phyloP scores from a whole-genome alignment of 208 protist genomes.

The Wallacemonas collosoma region DNA sequence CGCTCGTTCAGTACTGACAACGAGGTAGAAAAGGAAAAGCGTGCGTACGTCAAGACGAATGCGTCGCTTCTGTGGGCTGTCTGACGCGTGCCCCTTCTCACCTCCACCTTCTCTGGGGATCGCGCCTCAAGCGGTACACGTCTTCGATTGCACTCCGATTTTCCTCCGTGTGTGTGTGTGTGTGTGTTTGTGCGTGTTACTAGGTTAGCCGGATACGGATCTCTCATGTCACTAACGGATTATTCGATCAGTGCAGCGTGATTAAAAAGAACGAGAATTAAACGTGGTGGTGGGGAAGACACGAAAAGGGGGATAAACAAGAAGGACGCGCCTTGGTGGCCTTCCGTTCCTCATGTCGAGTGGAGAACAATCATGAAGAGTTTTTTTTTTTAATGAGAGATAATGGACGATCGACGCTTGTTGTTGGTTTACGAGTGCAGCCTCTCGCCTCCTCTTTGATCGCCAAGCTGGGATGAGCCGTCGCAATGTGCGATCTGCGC shows the following conservation, averaged over 20 bases:
- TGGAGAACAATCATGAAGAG: slow-evolving; percentile 18
- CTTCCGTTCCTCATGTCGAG: neutral
- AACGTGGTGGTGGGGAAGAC: neutral
- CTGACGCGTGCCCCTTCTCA: too few relatives aligned
- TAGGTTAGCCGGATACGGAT: neutral
- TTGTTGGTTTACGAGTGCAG: too few relatives aligned
- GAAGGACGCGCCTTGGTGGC: neutral
- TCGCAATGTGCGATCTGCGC: too few relatives aligned
- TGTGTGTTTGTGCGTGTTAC: slow-evolving; percentile 13
- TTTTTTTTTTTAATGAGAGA: slow-evolving; percentile 8
- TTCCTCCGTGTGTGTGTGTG: neutral
- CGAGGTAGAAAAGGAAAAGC: too few relatives aligned
- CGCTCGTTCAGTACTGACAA: too few relatives aligned
- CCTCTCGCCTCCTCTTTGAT: too few relatives aligned
- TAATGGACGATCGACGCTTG: neutral
- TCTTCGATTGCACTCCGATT: too few relatives aligned
- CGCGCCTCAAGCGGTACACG: too few relatives aligned
- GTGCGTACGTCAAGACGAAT: too few relatives aligned
- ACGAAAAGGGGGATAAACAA: neutral
- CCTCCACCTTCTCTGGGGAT: too few relatives aligned
- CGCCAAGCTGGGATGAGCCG: too few relatives aligned
- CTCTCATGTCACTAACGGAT: neutral
- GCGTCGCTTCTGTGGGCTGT: too few relatives aligned
- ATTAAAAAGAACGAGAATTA: neutral
- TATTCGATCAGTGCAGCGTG: neutral